A percentile compares a stretch with the other conserved stretches of the same genome.
Conservation (phyloP, 345 rosid species). For the Gossypium rotundifolium region DNA sequence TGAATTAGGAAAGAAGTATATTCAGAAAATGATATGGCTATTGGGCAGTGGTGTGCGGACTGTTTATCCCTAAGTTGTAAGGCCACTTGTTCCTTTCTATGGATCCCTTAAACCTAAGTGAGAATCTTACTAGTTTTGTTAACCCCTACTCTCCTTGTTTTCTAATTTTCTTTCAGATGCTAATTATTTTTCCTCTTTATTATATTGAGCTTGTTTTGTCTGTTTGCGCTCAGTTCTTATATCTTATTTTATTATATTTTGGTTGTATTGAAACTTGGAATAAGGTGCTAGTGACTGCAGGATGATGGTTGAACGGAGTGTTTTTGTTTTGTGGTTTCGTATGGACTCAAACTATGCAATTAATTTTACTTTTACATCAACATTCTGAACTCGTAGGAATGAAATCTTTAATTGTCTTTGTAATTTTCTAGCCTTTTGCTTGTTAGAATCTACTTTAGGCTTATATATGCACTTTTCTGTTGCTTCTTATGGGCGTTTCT, state of each 20-base stretch:
- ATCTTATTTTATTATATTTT: neutral
- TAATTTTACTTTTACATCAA: neutral
- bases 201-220: neutral
- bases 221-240: neutral
- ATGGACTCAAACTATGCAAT: neutral
- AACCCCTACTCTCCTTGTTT: neutral
- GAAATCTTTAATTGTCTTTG: neutral
- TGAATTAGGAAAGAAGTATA: neutral
- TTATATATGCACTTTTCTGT: neutral
- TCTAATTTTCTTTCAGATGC: neutral
- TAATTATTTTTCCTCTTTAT: neutral
- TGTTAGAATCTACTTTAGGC: slow-evolving; percentile 3
- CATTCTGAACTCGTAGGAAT: neutral
- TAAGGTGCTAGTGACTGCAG: neutral
- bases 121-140: neutral
- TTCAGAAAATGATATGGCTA: neutral
- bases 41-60: neutral
- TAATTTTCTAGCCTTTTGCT: neutral
- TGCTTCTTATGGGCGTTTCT: neutral
- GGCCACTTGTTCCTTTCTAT: neutral
- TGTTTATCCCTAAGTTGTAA: neutral
- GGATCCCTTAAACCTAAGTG: neutral
- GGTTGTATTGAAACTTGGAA: neutral
- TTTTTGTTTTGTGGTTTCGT: neutral
- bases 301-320: neutral